phyloP scores from a whole-genome alignment of 106 monocot genomes.

The Dactylorhiza incarnata region DNA sequence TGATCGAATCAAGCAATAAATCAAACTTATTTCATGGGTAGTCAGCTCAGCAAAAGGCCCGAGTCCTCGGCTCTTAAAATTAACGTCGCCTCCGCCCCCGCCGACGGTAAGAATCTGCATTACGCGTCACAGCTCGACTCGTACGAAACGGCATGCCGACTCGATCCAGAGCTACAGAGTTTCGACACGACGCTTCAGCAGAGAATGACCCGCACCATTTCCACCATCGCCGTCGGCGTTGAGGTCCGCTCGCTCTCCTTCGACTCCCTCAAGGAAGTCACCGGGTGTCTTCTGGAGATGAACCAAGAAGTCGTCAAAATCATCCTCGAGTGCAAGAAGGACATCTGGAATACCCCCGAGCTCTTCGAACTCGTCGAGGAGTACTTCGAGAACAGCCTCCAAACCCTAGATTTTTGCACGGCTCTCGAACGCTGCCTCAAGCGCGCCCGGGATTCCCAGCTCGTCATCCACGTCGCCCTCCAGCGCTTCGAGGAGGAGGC shows the following conservation, averaged over 20 bases:
- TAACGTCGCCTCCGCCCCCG: too few species aligned
- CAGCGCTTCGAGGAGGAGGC: slow-evolving; percentile 18
- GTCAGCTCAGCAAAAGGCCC: neutral
- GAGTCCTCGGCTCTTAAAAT: neutral
- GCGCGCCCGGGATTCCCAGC: slow-evolving; percentile 27
- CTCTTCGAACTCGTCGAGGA: slow-evolving; percentile 38
- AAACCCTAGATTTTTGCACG: slow-evolving; percentile 40
- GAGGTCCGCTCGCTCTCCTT: slow-evolving; percentile 33
- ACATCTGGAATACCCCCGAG: slow-evolving; percentile 31
- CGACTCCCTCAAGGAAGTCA: slow-evolving; percentile 23
- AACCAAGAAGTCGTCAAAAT: slow-evolving; percentile 32
- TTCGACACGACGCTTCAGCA: slow-evolving; percentile 14
- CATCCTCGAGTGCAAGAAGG: slow-evolving; percentile 31
- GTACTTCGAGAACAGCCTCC: slow-evolving; percentile 36
- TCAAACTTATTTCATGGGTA: neutral
- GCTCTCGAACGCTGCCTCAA: slow-evolving; percentile 34
- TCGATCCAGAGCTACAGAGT: neutral
- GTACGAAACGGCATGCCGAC: neutral
- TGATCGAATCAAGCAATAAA: neutral
- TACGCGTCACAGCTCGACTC: neutral
- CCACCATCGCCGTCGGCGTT: slow-evolving; percentile 8
- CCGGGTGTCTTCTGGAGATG: slow-evolving; percentile 27
- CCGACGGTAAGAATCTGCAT: too few species aligned
- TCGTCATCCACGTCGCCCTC: slow-evolving; percentile 21
- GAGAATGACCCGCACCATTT: slow-evolving; percentile 22